phyloP scores from a whole-genome alignment of 805 yeast species.

The Suhomyces pyralidae region DNA sequence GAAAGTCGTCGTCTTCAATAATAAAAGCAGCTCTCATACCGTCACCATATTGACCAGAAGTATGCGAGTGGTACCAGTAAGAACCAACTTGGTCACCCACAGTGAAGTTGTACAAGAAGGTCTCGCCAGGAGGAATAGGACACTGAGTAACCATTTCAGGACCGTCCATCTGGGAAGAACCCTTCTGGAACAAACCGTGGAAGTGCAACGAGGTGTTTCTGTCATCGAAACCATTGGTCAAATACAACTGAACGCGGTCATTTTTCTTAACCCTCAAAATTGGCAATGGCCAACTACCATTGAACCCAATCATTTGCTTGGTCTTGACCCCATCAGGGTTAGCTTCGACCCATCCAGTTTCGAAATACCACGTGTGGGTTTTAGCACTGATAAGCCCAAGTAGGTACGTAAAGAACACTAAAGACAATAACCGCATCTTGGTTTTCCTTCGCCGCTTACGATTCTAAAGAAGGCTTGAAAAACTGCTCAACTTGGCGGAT shows the following conservation, averaged over 20 bases:
- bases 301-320: conserved; percentile 62
- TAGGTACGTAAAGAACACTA: conserved; percentile 14
- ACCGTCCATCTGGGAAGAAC: conserved; percentile 82
- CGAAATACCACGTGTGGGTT: conserved; percentile 64
- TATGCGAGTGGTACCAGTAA: conserved; percentile 97
- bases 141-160: conserved; percentile 87
- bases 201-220: conserved; percentile 80
- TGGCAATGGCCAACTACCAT: conserved; percentile 87
- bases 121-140: conserved; percentile 79
- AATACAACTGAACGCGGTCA: conserved; percentile 69
- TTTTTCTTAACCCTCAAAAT: conserved; percentile 70
- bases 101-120: conserved; percentile 82
- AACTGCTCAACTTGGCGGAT: conserved; percentile 3
- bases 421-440: conserved; percentile 5
- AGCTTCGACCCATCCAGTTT: conserved; percentile 60
- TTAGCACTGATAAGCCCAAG: conserved; percentile 27
- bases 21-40: conserved; percentile 83
- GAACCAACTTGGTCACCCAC: conserved; percentile 82
- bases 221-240: conserved; percentile 71
- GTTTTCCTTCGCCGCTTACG: not conserved
- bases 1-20: conserved; percentile 66
- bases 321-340: conserved; percentile 64
- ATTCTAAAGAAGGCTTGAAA: conserved; percentile 2
- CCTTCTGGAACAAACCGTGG: conserved; percentile 89
- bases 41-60: conserved; percentile 86